These are phyloP conservation scores for Moniliella sp. DNA, from an alignment of 1,284 basidiomycete species.

Conservation along the genomic window DNA sequence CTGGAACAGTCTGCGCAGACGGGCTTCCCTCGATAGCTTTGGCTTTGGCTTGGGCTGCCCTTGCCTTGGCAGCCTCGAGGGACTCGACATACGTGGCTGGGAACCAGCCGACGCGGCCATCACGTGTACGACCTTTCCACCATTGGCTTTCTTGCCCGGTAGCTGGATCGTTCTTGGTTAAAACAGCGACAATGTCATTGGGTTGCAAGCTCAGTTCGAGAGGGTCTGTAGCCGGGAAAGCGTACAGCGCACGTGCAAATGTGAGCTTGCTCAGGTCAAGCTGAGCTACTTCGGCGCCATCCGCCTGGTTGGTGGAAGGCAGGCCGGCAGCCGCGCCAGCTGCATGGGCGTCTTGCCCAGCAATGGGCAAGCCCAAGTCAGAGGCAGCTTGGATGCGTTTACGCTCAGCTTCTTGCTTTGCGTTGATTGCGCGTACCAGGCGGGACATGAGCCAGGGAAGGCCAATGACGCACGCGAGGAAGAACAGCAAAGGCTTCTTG, in stretches of 20 bases:
- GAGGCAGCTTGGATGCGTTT: too few relatives aligned
- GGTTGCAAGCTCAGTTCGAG: slow-evolving; percentile 63
- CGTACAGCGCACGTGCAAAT: slow-evolving; percentile 67
- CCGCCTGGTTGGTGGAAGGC: too few relatives aligned
- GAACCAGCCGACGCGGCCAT: slow-evolving; percentile 90
- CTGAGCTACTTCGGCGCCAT: slow-evolving; percentile 18
- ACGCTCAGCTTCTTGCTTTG: slow-evolving; percentile 39
- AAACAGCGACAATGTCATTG: slow-evolving; percentile 83
- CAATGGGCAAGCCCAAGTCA: too few relatives aligned
- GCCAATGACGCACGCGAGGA: slow-evolving; percentile 83
- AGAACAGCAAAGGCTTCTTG: slow-evolving; percentile 78
- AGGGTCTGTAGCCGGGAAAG: slow-evolving; percentile 43
- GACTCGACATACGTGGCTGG: slow-evolving; percentile 44
- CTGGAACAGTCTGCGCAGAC: too few relatives aligned
- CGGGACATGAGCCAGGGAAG: slow-evolving; percentile 82
- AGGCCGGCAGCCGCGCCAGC: too few relatives aligned
- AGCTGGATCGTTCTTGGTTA: slow-evolving; percentile 42
- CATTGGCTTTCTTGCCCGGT: slow-evolving; percentile 57
- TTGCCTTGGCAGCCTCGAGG: slow-evolving; percentile 17
- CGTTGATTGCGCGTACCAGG: slow-evolving; percentile 57
- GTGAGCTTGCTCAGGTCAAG: slow-evolving; percentile 45
- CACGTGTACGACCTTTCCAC: slow-evolving; percentile 85
- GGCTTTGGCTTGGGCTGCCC: too few relatives aligned
- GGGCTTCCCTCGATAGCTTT: too few relatives aligned
- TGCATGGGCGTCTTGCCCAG: too few relatives aligned